Percentiles rank a stretch among this genome's conserved stretches.
phyloP scores from a whole-genome alignment of 139 green algal genomes.

The Closterium sp. region DNA sequence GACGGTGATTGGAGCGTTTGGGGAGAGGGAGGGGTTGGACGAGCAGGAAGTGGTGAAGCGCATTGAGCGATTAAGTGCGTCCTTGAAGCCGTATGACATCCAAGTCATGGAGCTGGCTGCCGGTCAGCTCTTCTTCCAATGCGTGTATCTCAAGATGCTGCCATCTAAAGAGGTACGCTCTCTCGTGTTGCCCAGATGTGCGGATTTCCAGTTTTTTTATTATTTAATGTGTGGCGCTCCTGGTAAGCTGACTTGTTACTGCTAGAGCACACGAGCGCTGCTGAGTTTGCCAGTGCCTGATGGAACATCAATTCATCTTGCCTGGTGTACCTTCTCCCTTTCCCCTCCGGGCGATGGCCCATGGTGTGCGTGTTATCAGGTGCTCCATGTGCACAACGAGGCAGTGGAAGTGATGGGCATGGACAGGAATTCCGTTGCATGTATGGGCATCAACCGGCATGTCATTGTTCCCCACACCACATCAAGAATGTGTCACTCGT shows the following conservation, averaged over 20 bases:
- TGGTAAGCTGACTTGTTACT: too few relatives aligned
- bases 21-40: neutral
- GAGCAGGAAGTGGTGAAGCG: constrained; percentile 1
- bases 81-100: constrained; percentile 14
- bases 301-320: neutral
- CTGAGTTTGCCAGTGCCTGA: neutral
- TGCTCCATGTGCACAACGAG: neutral
- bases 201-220: neutral
- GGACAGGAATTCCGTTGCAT: neutral
- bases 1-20: constrained; percentile 32
- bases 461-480: neutral
- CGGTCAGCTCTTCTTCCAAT: constrained; percentile 25
- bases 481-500: neutral
- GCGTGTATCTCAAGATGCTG: constrained; percentile 23
- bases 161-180: neutral
- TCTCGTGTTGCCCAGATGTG: neutral
- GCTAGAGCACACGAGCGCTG: too few relatives aligned
- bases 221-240: too few relatives aligned
- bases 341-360: neutral
- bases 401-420: neutral
- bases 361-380: neutral
- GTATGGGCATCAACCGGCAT: neutral
- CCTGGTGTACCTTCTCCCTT: neutral
- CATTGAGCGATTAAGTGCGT: neutral
- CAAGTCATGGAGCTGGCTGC: constrained; percentile 10